Evolutionary conservation across 1,139 yeast genomes (phyloP).

Genomic region (Pichia sp.): DNA sequence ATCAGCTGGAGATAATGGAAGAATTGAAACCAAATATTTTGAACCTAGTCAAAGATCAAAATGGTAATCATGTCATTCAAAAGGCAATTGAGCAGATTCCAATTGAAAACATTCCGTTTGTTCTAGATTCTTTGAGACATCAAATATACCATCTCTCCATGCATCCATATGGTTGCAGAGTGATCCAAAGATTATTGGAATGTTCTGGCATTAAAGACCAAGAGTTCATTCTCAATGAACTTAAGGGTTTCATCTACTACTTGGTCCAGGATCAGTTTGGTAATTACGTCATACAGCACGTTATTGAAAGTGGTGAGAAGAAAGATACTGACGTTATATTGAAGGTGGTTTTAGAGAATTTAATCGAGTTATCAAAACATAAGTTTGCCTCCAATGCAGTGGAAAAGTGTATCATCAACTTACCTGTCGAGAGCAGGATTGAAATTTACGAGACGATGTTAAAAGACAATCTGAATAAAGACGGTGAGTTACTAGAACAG

Average conservation of each 20-base stretch:
- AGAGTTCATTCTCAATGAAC: slow-evolving; percentile 59
- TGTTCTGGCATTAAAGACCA: slow-evolving; percentile 60
- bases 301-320: slow-evolving; percentile 68
- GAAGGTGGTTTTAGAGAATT: slow-evolving; percentile 40
- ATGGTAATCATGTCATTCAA: slow-evolving; percentile 97
- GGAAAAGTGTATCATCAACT: slow-evolving; percentile 83
- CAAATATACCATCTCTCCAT: slow-evolving; percentile 88
- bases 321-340: slow-evolving; percentile 47
- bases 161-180: slow-evolving; percentile 97
- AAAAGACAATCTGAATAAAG: slow-evolving; percentile 42
- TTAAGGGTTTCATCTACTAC: slow-evolving; percentile 67
- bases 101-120: slow-evolving; percentile 62
- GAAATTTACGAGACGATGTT: slow-evolving; percentile 61
- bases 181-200: slow-evolving; percentile 86
- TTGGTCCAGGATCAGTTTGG: slow-evolving; percentile 96
- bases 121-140: slow-evolving; percentile 66
- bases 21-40: slow-evolving; percentile 72
- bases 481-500: slow-evolving; percentile 50
- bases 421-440: slow-evolving; percentile 58
- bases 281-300: slow-evolving; percentile 94
- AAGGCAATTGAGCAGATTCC: slow-evolving; percentile 89
- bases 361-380: slow-evolving; percentile 83
- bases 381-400: slow-evolving; percentile 97
- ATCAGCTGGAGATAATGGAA: slow-evolving; percentile 63
- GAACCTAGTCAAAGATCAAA: slow-evolving; percentile 88